These are phyloP conservation scores for Alternaria brassicicola DNA, from an alignment of 2,329 filamentous ascomycete genomes.

Conservation along the genomic window DNA sequence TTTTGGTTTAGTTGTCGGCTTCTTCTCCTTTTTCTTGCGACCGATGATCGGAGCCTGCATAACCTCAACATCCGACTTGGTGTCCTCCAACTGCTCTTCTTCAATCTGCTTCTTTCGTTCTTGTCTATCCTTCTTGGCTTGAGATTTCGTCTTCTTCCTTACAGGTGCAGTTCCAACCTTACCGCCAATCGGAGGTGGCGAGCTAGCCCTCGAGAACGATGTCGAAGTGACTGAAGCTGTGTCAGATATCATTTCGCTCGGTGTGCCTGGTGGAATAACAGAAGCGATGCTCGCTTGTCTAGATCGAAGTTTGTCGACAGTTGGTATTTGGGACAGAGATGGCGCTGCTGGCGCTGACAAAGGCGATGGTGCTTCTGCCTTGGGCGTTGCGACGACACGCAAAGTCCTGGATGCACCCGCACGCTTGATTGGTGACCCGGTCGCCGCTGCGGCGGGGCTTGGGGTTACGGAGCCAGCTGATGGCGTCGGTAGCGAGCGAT, in stretches of 20 bases:
- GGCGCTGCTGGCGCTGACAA: constrained; percentile 43
- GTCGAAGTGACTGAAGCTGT: constrained; percentile 75
- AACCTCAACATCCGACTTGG: constrained; percentile 59
- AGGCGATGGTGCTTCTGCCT: constrained; percentile 60
- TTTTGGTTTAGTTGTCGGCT: constrained; percentile 51
- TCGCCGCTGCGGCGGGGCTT: constrained; percentile 60
- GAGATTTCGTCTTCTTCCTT: constrained; percentile 75
- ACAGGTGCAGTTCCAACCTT: constrained; percentile 73
- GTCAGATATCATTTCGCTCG: constrained; percentile 79
- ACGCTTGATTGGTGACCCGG: constrained; percentile 52
- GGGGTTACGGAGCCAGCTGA: constrained; percentile 58
- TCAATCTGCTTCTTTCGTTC: constrained; percentile 65
- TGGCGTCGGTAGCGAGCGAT: constrained; percentile 42
- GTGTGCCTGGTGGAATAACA: constrained; percentile 71
- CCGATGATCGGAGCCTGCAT: constrained; percentile 73
- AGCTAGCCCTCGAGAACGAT: constrained; percentile 73
- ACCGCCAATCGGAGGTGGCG: constrained; percentile 65
- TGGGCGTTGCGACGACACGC: constrained; percentile 71
- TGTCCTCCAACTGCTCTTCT: constrained; percentile 59
- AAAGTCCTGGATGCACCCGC: constrained; percentile 65
- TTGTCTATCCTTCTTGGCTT: constrained; percentile 77
- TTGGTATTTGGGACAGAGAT: constrained; percentile 41
- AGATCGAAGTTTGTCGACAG: constrained; percentile 53
- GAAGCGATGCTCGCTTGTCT: constrained; percentile 63
- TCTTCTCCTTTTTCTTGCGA: constrained; percentile 86